phyloP scores from a whole-genome alignment of 176 grass and related monocot species.

The Eleusine indica region DNA sequence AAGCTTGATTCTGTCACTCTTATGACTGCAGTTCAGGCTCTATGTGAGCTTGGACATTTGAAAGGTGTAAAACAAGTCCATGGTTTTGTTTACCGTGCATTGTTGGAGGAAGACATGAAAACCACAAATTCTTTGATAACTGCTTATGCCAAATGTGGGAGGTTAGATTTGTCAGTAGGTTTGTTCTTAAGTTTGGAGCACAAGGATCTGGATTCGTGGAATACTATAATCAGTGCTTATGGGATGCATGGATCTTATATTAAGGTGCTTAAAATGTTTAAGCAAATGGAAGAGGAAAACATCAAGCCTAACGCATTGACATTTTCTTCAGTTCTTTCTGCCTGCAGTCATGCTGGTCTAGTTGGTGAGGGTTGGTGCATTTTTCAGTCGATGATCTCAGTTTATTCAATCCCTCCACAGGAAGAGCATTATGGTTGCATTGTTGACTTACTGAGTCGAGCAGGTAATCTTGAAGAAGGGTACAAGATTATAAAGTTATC shows the following conservation, averaged over 20 bases:
- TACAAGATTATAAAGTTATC: constrained; percentile 44
- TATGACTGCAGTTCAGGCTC: constrained; percentile 50
- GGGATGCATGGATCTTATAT: constrained; percentile 60
- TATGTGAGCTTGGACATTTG: constrained; percentile 59
- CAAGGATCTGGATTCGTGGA: constrained; percentile 58
- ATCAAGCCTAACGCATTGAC: constrained; percentile 60
- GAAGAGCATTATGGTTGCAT: constrained; percentile 67
- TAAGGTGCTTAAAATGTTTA: constrained; percentile 60
- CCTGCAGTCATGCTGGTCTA: constrained; percentile 65
- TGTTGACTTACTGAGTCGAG: constrained; percentile 56
- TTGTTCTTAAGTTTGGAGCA: constrained; percentile 47
- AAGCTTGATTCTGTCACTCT: constrained; percentile 53
- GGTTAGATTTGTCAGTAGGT: constrained; percentile 50
- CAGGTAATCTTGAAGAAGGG: constrained; percentile 48
- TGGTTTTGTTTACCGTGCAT: constrained; percentile 48
- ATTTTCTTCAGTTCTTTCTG: constrained; percentile 67
- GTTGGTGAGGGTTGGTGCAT: constrained; percentile 49
- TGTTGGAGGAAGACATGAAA: constrained; percentile 45
- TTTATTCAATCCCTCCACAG: constrained; percentile 65
- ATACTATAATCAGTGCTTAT: constrained; percentile 66
- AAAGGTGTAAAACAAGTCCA: constrained; percentile 61
- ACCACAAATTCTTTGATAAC: constrained; percentile 59
- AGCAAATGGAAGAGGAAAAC: constrained; percentile 54
- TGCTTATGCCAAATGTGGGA: constrained; percentile 58
- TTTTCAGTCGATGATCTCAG: constrained; percentile 55